Base-by-base conservation (phyloP, 352 stramenopile species). In the Peronospora belbahrii region DNA sequence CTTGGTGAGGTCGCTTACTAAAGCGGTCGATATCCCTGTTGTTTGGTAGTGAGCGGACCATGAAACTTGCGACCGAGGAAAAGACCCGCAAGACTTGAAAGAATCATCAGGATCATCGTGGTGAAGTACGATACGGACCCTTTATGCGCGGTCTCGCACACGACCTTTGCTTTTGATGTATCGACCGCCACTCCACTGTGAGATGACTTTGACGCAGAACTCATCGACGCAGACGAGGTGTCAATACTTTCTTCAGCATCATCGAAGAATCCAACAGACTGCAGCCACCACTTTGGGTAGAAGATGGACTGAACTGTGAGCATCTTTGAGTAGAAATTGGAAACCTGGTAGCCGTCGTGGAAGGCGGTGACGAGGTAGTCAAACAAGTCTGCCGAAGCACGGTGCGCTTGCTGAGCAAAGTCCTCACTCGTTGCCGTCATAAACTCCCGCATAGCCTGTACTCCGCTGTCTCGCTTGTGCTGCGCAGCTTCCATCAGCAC, bases 231-330 rank as follows among this genome's bases (percentile, higher is more conserved):
- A 46, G 48, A 17, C 0, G 44, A 60, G 6, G 49, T 35, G 1
- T 49, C 28, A 2, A 50, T 33, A 14, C 42, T 50, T 52, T 55
- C 39, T n/a, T 55, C 31, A n/a, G 50, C 30, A 2, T 31, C 39
- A 44, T 70, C 55, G 27, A 88, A 93, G 43, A 85, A 93, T 0
- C 81, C 81, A 9, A 93, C 78, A 23, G 74, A 47, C 36, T 88
- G 39, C 2, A 93, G 72, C 78, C 78, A 93, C 81, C 76, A 90
- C 49, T 83, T 83, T 2, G 81, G 81, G 41, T 93, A 93, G 41
- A 89, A 89, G 11, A 93, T 67, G 33, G 70, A 69, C 38, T 63
- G 67, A 25, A 66, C 75, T 9, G 39, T 58, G 5, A 93, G 54
- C 17, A 44, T 49, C 2, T 55, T 32, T 14, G 65, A 52, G 30